phyloP scores from a whole-genome alignment of 164 flowering plant genomes.

The Annona squamosa region DNA sequence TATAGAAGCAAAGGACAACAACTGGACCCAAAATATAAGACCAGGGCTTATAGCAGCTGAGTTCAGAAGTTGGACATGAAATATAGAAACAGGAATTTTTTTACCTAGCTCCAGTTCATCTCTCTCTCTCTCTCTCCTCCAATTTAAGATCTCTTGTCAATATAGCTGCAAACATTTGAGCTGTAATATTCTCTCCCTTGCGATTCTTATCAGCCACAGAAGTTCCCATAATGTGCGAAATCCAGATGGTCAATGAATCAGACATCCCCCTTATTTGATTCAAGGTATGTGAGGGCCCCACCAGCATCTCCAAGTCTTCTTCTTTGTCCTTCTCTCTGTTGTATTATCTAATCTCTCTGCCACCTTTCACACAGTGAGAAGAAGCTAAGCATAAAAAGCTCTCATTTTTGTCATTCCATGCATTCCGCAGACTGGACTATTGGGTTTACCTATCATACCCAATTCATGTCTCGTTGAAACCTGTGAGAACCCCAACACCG shows the following conservation, averaged over 20 bases:
- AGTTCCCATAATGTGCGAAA: not conserved
- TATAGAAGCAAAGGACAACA: too few relatives aligned
- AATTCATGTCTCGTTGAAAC: slow-evolving; percentile 10
- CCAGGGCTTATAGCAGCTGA: too few relatives aligned
- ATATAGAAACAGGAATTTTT: too few relatives aligned
- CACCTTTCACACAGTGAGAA: slow-evolving; percentile 9
- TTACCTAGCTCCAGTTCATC: too few relatives aligned
- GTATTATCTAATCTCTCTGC: slow-evolving; percentile 11
- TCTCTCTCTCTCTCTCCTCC: too few relatives aligned
- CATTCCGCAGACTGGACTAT: not conserved
- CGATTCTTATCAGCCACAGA: slow-evolving; percentile 8
- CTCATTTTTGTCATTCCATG: too few relatives aligned
- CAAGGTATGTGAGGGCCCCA: slow-evolving; percentile 17
- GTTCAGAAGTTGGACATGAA: too few relatives aligned
- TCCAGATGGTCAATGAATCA: slow-evolving; percentile 14
- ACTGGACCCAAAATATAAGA: too few relatives aligned
- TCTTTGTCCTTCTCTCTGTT: slow-evolving; percentile 10
- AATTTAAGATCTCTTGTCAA: slow-evolving; percentile 4
- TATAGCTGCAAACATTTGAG: slow-evolving; percentile 2
- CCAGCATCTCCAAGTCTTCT: slow-evolving; percentile 1
- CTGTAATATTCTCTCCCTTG: slow-evolving; percentile 6
- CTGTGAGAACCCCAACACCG: not conserved
- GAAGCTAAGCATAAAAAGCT: not conserved
- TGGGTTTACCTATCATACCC: slow-evolving; percentile 16
- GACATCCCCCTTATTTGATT: slow-evolving; percentile 15